Percentiles rank a stretch among this genome's conserved stretches.
Evolutionary conservation across 2,329 filamentous ascomycete species (phyloP).

Genomic region (Aureobasidium sp.): DNA sequence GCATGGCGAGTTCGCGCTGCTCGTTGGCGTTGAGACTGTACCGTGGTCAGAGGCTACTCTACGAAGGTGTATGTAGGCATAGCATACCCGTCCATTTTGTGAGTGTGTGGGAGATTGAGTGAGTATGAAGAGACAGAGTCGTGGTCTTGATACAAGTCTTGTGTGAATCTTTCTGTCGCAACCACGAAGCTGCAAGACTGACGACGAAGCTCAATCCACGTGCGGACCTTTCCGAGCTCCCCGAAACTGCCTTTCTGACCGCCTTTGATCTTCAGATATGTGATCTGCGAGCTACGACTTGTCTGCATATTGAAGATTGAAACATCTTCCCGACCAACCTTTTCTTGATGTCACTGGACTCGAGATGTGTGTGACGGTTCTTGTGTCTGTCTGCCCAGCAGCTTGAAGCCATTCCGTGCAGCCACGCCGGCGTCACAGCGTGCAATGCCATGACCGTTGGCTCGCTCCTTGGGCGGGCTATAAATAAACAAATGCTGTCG

Average conservation of each 20-base stretch:
- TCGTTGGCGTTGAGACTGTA: constrained; percentile 64
- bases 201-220: constrained; percentile 8
- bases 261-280: background rate
- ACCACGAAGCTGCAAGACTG: background rate
- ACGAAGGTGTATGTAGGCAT: background rate
- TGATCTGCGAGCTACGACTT: background rate
- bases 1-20: constrained; percentile 85
- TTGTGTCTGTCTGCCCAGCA: background rate
- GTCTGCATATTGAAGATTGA: background rate
- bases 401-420: background rate
- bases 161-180: background rate
- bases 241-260: background rate
- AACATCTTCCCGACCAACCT: too few relatives aligned
- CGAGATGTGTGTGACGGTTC: background rate
- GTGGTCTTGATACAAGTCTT: background rate
- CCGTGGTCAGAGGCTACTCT: background rate
- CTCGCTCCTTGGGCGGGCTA: background rate
- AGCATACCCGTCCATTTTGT: constrained; percentile 30
- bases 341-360: background rate
- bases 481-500: constrained; percentile 10
- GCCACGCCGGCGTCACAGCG: background rate
- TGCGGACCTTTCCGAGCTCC: constrained; percentile 1
- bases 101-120: background rate
- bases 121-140: background rate
- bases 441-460: background rate